Percentiles rank a stretch among this genome's conserved stretches.
These are phyloP conservation scores for Cyberlindnera sargentensis DNA, from an alignment of 805 yeast genomes.

Conservation along the genomic window DNA sequence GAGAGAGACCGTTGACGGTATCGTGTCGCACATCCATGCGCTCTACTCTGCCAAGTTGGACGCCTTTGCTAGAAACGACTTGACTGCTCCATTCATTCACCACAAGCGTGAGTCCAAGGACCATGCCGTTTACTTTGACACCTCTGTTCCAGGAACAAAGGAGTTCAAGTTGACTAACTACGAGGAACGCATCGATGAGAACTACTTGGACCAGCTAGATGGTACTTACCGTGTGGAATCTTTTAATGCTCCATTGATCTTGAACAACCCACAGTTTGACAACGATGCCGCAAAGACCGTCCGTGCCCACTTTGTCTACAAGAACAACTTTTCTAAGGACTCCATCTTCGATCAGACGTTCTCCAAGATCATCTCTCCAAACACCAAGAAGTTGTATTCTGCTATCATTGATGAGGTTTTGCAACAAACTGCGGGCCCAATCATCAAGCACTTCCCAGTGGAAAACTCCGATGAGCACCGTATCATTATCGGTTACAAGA, in stretches of 20 bases:
- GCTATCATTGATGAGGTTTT: slow-evolving; percentile 64
- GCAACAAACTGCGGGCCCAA: slow-evolving; percentile 74
- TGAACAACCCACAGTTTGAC: slow-evolving; percentile 28
- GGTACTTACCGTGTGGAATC: slow-evolving; percentile 66
- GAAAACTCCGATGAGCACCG: slow-evolving; percentile 80
- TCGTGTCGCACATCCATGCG: slow-evolving; percentile 80
- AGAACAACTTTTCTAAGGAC: slow-evolving; percentile 44
- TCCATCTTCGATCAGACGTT: slow-evolving; percentile 76
- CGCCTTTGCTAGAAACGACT: slow-evolving; percentile 62
- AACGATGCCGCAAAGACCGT: slow-evolving; percentile 35
- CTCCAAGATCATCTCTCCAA: slow-evolving; percentile 65
- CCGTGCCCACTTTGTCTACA: slow-evolving; percentile 77
- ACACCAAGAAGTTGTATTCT: slow-evolving; percentile 73
- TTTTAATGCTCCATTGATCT: slow-evolving; percentile 56
- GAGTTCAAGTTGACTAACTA: slow-evolving; percentile 40
- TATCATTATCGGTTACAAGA: slow-evolving; percentile 81
- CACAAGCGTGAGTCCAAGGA: slow-evolving; percentile 74
- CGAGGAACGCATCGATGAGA: slow-evolving; percentile 75
- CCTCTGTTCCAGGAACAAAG: slow-evolving; percentile 45
- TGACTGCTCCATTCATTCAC: slow-evolving; percentile 55
- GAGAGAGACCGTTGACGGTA: slow-evolving; percentile 70
- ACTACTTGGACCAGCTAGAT: slow-evolving; percentile 56
- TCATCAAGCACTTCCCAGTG: slow-evolving; percentile 77
- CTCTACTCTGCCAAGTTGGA: slow-evolving; percentile 90
- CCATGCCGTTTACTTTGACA: slow-evolving; percentile 88